A percentile compares a stretch with the other conserved stretches of the same genome.
phyloP scores from a whole-genome alignment of 2,329 filamentous ascomycete genomes.

The Penicillium sp. region DNA sequence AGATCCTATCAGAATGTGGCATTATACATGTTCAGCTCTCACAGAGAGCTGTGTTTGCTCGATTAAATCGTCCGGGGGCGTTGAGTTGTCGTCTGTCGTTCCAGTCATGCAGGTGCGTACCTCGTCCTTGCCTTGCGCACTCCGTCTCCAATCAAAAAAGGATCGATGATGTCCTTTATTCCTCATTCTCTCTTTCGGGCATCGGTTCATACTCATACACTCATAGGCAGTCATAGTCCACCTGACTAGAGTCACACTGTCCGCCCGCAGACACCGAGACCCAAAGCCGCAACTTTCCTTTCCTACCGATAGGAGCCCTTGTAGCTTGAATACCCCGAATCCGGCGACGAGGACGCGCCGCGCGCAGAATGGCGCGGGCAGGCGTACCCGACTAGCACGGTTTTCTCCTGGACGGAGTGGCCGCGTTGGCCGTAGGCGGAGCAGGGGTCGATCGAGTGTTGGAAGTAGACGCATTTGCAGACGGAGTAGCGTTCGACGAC shows the following conservation, averaged over 20 bases:
- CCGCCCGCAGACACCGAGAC: not conserved
- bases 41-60: not conserved
- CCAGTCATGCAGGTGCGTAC: not conserved
- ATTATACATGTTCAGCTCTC: slow-evolving; percentile 1
- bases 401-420: slow-evolving; percentile 72
- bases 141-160: too few relatives aligned
- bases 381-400: slow-evolving; percentile 79
- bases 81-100: not conserved
- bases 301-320: slow-evolving; percentile 23
- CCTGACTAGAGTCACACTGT: not conserved
- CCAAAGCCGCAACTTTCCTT: not conserved
- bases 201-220: too few relatives aligned
- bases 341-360: slow-evolving; percentile 13
- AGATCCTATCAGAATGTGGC: not conserved
- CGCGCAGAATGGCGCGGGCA: slow-evolving; percentile 60
- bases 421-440: slow-evolving; percentile 71
- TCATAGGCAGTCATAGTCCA: not conserved
- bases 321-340: slow-evolving; percentile 30
- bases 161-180: too few relatives aligned
- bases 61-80: not conserved
- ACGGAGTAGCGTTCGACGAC: slow-evolving; percentile 82
- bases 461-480: slow-evolving; percentile 85
- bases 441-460: slow-evolving; percentile 83
- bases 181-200: not conserved
- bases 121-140: not conserved